Evolutionary conservation across 345 rosid species (phyloP).

Genomic region (Lepidium didymum): DNA sequence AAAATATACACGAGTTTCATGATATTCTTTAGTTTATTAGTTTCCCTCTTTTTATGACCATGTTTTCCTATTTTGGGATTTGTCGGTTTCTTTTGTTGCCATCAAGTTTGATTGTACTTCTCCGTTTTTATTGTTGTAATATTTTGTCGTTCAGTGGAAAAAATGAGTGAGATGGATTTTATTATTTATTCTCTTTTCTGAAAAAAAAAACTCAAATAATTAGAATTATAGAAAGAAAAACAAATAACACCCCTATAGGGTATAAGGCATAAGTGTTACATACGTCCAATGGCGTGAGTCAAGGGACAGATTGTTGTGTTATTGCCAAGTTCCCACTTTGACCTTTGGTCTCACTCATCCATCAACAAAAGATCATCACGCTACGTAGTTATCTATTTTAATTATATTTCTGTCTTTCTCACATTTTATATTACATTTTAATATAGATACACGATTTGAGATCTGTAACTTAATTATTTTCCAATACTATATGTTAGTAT

Average conservation of each 20-base stretch:
- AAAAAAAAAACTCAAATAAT: neutral
- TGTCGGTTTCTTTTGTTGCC: too few species aligned
- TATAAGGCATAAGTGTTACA: neutral
- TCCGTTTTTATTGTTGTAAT: too few species aligned
- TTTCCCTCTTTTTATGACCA: too few species aligned
- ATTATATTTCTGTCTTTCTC: neutral
- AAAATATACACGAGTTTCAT: too few species aligned
- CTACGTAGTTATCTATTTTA: neutral
- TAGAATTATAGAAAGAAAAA: neutral
- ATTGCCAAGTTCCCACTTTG: slow-evolving; percentile 5
- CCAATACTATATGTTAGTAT: too few species aligned
- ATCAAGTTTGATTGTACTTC: too few species aligned
- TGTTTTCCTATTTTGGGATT: too few species aligned
- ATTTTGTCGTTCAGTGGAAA: too few species aligned
- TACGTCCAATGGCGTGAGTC: slow-evolving; percentile 9
- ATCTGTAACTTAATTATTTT: neutral
- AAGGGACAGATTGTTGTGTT: slow-evolving; percentile 5
- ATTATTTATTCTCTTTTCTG: too few species aligned
- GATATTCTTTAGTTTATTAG: too few species aligned
- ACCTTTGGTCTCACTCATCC: slow-evolving; percentile 22
- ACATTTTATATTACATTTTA: neutral
- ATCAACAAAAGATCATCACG: slow-evolving; percentile 8
- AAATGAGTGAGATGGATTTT: too few species aligned
- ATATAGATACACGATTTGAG: neutral
- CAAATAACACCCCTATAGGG: neutral